Evolutionary conservation across 176 grass and related monocot species (phyloP), one percentile per base, ranked within the genome.

Genomic region (Hsuehochloa calcarea): DNA sequence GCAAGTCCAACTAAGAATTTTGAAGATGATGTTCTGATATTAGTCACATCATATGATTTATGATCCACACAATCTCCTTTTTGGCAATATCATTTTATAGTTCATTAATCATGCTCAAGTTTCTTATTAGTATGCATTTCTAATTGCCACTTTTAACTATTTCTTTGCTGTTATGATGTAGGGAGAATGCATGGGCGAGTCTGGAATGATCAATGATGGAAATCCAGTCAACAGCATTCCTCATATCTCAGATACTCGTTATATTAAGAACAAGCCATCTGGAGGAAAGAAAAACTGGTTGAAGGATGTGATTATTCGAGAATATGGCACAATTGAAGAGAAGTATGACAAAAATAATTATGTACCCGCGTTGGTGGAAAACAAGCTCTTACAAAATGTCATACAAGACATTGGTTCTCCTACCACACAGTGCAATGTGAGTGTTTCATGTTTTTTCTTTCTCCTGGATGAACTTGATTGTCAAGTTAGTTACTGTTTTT

Each of bases 101-200:
- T 56, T 61, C 35, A 65, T 65, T 46, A 14, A 13, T 65, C 43
- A 47, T 34, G 59, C 12, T 38, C 7, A 19, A 29, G 1, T 61
- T 64, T 40, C 52, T 71, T 71, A 27, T 64, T 37, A 22, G 4
- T 25, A 74, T 14, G 20, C 26, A 78, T 70, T 85, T 44, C 20
- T 41, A 55, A 47, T 23, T 47, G 65, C 40, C 5, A 9, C 13
- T 82, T 88, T 68, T 26, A 88, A 76, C 62, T 69, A 39, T 80
- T 37, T 39, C 5, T 40, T 71, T 39, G 40, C 5, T 52, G 23
- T 72, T 80, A 34, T 76, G 37, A 47, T 88, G 71, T 26, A 82
- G 79, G 75, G 51, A 20, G 68, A 80, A 79, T 92, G 83, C 20
- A 84, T 89, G 63, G 54, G 40, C 49, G 83, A 82, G 38, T 88